These are phyloP conservation scores for Blastobotrys buckinghamii DNA, from an alignment of 1,139 yeast species.

Conservation along the genomic window DNA sequence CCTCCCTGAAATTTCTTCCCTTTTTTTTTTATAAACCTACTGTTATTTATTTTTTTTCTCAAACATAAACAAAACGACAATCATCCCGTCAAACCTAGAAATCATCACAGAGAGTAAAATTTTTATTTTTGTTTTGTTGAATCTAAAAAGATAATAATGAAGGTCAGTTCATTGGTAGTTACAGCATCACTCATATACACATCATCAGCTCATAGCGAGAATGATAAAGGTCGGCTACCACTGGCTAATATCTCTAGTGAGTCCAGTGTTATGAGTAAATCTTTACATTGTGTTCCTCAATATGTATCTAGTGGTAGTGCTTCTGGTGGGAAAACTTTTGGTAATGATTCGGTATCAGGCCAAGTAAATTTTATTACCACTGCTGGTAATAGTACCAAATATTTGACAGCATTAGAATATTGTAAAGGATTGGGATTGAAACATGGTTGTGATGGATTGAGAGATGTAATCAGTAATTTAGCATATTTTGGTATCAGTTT, in stretches of 20 bases:
- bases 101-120: no score
- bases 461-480: constrained; percentile 1
- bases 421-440: constrained; percentile 5
- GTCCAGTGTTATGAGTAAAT: not conserved
- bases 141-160: no score
- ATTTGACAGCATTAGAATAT: constrained; percentile 1
- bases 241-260: constrained; percentile 7
- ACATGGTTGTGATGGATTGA: constrained; percentile 1
- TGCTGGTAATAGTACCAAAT: constrained; percentile 5
- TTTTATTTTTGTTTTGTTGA: no score
- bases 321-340: constrained; percentile 5
- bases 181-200: not conserved
- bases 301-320: constrained; percentile 1
- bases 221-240: constrained; percentile 1
- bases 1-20: no score
- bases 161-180: not conserved
- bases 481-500: constrained; percentile 4
- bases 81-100: no score
- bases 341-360: constrained; percentile 2
- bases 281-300: constrained; percentile 3
- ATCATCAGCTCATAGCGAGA: not conserved
- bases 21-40: no score
- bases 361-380: constrained; percentile 1
- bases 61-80: no score
- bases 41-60: no score